Evolutionary conservation across 2,329 filamentous ascomycete species (phyloP), one percentile per base, ranked within the genome.

Genomic region (Apiospora marii): DNA sequence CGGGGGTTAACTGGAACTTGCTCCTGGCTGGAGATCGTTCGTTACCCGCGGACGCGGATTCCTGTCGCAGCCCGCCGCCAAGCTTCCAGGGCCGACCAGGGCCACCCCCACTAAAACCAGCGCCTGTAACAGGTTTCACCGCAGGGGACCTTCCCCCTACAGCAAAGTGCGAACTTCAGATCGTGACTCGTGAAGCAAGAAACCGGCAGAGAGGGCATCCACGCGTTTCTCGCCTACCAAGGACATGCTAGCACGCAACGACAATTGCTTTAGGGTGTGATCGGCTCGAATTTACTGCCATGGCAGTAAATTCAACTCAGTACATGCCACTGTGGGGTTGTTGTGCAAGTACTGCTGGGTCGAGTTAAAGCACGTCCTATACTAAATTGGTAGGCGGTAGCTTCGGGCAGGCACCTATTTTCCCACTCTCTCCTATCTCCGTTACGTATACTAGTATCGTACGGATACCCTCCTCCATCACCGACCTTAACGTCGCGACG

Each of bases 51-150:
- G 22, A 24, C n/a, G 27, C 30, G 30, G 19, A 27, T 34, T 61
- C 30, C 30, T 34, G 53, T 19, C 34, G 53, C 53, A 61, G 30
- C 8, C 0, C 14, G 49, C 12, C 49, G n/a, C 49, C 49, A 51
- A 51, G 49, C 7, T 49, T 49, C 7, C 30, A 34, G 16, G 53
- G 49, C n/a, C n/a, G 1, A 51, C 24, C 13, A 27, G 49, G 49
- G 53, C 30, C 53, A 16, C 53, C 58, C 19, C 58, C 58, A 64
- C 34, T 41, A n/a, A 41, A n/a, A 41, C 10, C 19, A 64, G 34
- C 19, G 34, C 58, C 34, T 64, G 34, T 64, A 64, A 41, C 58
- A 64, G 22, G 58, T 64, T 64, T 64, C 58, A 41, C 19, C 19
- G 19, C 58, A 14, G 58, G 30, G 58, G 30, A 12, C 34, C 30